Evolutionary conservation across 352 stramenopile genomes (phyloP), one percentile per base, ranked within the genome.

Genomic region (Phytophthora tubulina): DNA sequence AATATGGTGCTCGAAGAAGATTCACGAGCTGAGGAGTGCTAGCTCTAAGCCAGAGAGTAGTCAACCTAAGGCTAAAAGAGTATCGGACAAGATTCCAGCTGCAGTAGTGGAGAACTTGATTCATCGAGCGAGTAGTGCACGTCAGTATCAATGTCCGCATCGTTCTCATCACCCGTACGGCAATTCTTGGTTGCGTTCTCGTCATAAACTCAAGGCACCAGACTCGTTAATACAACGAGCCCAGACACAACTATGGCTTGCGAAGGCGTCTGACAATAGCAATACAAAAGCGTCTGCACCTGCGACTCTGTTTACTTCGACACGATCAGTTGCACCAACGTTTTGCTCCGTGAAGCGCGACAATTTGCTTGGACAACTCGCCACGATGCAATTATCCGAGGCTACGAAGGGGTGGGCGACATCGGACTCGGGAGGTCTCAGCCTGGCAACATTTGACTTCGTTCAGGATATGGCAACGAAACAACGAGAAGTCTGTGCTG

Each of bases 271-370:
- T 1, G 31, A 6, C 6, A 21, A 33, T 8, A 6, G 21, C 0
- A 17, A 55, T 4, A 56, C 4, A 35, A 21, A 39, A 11, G 42
- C 46, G 14, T 44, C 27, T 38, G 13, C 14, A 44, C 30, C 10
- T 33, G 33, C 60, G 39, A 36, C 36, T 11, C 60, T 6, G 13
- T 35, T 41, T 13, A 56, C 35, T 21, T 13, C 56, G 27, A 17
- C 39, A 15, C 21, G 13, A 11, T 44, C 44, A 6, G 33, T 32
- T 35, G n/a, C 61, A 17, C 7, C n/a, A 33, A 83, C 63, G 1
- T 85, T 85, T 15, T 81, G 59, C 35, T 72, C 62, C 2, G 65
- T 73, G 9, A 83, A 82, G 42, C 44, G 62, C 15, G 55, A 72
- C 13, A 52, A 66, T 38, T 30, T 85, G 7, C 57, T 67, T 35